Conservation (phyloP, 768 basidiomycete species). For the Lactarius quietus region DNA sequence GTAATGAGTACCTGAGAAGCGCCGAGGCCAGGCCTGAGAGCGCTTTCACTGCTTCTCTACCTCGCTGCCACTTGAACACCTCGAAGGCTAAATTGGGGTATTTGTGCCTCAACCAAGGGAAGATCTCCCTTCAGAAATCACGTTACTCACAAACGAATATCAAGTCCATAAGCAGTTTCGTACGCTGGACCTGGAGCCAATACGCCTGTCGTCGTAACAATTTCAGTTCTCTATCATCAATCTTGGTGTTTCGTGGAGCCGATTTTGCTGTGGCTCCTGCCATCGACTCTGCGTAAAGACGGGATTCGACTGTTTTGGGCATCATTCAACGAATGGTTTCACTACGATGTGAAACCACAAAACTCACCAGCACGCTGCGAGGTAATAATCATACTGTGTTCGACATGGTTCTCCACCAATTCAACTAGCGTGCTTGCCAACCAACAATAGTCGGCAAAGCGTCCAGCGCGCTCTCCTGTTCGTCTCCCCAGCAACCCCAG, state of each 20-base stretch:
- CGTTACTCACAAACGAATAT: constrained; percentile 74
- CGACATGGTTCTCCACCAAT: constrained; percentile 80
- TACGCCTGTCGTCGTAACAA: constrained; percentile 67
- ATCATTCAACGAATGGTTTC: constrained; percentile 9
- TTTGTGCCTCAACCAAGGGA: constrained; percentile 5
- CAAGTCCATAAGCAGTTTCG: constrained; percentile 79
- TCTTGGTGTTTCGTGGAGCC: constrained; percentile 50
- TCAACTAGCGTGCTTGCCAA: constrained; percentile 73
- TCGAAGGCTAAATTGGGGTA: constrained; percentile 57
- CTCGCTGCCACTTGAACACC: constrained; percentile 66
- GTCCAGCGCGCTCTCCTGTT: constrained; percentile 64
- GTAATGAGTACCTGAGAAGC: constrained; percentile 56
- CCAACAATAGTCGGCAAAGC: constrained; percentile 87
- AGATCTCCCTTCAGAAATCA: constrained; percentile 22
- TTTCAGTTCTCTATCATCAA: constrained; percentile 67
- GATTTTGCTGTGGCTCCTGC: constrained; percentile 66
- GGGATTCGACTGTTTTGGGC: constrained; percentile 54
- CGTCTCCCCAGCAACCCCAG: constrained; percentile 66
- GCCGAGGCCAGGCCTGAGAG: constrained; percentile 67
- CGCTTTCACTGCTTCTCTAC: constrained; percentile 56
- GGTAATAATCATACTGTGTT: constrained; percentile 64
- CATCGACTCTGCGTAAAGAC: constrained; percentile 73
- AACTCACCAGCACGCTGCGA: constrained; percentile 58
- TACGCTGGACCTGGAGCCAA: constrained; percentile 68
- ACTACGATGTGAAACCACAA: background rate